Conservation (phyloP, 768 basidiomycete genomes). For the Agaricus bisporus region DNA sequence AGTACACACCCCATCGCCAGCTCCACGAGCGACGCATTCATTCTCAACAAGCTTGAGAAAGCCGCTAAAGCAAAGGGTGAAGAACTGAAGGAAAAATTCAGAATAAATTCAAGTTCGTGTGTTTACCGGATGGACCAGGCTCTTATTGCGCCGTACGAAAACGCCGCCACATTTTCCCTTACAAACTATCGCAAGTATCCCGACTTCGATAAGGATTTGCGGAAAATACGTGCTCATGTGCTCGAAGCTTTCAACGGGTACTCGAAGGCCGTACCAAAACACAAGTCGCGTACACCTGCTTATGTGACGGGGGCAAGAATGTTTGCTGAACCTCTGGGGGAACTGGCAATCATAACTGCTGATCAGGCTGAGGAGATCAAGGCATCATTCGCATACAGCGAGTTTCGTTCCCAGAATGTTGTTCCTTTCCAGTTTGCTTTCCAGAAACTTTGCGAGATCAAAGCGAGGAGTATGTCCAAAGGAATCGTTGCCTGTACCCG, state of each 20-base stretch:
- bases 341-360: slow-evolving; percentile 17
- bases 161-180: slow-evolving; percentile 16
- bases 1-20: slow-evolving; percentile 1
- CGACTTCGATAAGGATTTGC: slow-evolving; percentile 29
- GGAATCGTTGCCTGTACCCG: slow-evolving; percentile 4
- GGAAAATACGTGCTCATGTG: slow-evolving; percentile 34
- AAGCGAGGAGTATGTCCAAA: not conserved
- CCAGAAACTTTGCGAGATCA: slow-evolving; percentile 7
- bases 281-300: slow-evolving; percentile 12
- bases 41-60: slow-evolving; percentile 36
- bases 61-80: slow-evolving; percentile 33
- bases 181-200: not conserved
- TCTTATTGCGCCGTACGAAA: slow-evolving; percentile 33
- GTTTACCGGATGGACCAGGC: slow-evolving; percentile 23
- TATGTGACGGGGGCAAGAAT: slow-evolving; percentile 23
- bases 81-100: slow-evolving; percentile 30
- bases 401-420: not conserved
- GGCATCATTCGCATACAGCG: slow-evolving; percentile 49
- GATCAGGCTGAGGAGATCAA: slow-evolving; percentile 38
- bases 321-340: slow-evolving; percentile 23
- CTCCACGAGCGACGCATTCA: slow-evolving; percentile 23
- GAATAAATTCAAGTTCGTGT: slow-evolving; percentile 7
- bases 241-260: slow-evolving; percentile 16
- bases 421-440: slow-evolving; percentile 3
- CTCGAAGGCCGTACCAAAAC: slow-evolving; percentile 4